Evolutionary conservation across 2,329 filamentous ascomycete genomes (phyloP).

Genomic region (Scortechinia acanthostroma): DNA sequence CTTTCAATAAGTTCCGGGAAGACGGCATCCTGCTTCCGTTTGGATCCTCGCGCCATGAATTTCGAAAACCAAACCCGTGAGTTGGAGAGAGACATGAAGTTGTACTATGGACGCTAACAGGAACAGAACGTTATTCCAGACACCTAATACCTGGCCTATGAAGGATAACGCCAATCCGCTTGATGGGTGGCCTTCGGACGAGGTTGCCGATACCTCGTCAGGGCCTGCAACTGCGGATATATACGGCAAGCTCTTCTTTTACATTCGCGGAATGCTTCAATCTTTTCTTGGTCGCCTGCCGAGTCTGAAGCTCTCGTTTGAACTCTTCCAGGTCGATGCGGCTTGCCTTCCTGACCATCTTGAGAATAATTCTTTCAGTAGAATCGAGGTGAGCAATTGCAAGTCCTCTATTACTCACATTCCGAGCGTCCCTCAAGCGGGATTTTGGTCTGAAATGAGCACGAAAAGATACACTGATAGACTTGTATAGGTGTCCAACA

Average conservation of each 20-base stretch:
- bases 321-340: constrained; percentile 15
- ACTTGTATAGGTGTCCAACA: too few species aligned
- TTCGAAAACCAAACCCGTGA: constrained; percentile 29
- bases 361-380: constrained; percentile 13
- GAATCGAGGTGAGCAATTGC: too few species aligned
- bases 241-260: constrained; percentile 25
- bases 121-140: constrained; percentile 19
- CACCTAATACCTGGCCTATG: constrained; percentile 20
- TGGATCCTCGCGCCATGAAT: constrained; percentile 16
- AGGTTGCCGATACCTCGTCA: constrained; percentile 12
- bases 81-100: constrained; percentile 13
- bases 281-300: constrained; percentile 16
- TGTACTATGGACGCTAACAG: constrained; percentile 3
- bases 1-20: constrained; percentile 17
- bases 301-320: constrained; percentile 11
- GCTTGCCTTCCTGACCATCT: constrained; percentile 9
- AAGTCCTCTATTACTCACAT: too few species aligned
- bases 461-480: too few species aligned
- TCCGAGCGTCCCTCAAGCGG: too few species aligned
- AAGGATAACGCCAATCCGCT: constrained; percentile 23
- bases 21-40: constrained; percentile 31
- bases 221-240: constrained; percentile 20
- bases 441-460: too few species aligned
- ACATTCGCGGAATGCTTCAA: constrained; percentile 15
- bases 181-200: constrained; percentile 20